These are phyloP conservation scores for Alternaria solani DNA, from an alignment of 2,329 filamentous ascomycete species.

Conservation along the genomic window DNA sequence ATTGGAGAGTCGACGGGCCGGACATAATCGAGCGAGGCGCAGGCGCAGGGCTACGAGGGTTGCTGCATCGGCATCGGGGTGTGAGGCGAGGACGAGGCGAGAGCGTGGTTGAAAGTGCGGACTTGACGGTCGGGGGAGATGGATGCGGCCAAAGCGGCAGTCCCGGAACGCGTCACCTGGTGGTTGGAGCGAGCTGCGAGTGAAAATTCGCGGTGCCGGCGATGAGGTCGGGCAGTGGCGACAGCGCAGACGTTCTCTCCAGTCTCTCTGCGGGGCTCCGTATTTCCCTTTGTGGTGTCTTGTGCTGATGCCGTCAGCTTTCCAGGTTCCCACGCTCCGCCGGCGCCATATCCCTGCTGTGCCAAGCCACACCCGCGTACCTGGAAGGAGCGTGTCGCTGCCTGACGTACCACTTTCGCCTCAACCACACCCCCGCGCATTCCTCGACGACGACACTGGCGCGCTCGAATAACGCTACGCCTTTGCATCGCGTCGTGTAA, in stretches of 20 bases:
- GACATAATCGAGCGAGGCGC: slow-evolving; percentile 42
- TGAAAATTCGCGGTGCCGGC: neutral
- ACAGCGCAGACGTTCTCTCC: slow-evolving; percentile 2
- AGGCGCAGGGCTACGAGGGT: slow-evolving; percentile 25
- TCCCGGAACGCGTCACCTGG: slow-evolving; percentile 17
- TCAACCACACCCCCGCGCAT: neutral
- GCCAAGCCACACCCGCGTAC: slow-evolving; percentile 16
- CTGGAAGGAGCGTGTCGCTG: slow-evolving; percentile 15
- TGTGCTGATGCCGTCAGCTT: slow-evolving; percentile 27
- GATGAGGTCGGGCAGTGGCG: neutral
- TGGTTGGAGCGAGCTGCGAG: neutral
- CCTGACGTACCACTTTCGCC: neutral
- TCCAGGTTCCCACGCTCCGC: slow-evolving; percentile 23
- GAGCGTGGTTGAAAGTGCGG: slow-evolving; percentile 13
- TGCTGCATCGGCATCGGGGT: slow-evolving; percentile 25
- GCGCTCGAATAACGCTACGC: neutral
- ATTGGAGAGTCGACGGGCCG: slow-evolving; percentile 27
- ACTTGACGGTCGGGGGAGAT: slow-evolving; percentile 17
- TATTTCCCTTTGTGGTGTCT: slow-evolving; percentile 4
- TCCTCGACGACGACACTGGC: neutral
- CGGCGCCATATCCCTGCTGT: slow-evolving; percentile 14
- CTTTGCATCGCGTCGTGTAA: neutral
- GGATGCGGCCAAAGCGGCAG: slow-evolving; percentile 24
- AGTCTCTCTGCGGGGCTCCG: slow-evolving; percentile 13
- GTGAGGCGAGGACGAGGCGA: slow-evolving; percentile 15